phyloP scores from a whole-genome alignment of 495 filamentous ascomycete species.

The Hyaloscypha finlandica region DNA sequence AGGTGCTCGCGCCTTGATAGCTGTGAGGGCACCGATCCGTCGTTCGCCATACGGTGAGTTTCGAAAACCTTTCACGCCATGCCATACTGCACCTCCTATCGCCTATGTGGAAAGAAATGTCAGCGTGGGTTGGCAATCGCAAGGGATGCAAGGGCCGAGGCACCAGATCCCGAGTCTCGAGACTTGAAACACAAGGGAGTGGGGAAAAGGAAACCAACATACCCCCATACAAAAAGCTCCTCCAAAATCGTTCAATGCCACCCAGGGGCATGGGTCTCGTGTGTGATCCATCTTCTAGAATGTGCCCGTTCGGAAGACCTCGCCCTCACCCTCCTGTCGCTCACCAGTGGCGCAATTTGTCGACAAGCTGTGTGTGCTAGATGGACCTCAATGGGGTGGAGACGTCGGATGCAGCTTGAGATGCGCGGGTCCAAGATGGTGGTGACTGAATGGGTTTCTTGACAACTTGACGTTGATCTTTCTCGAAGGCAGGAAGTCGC shows the following conservation, averaged over 20 bases:
- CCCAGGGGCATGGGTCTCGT: conserved; percentile 93
- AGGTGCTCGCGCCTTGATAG: conserved; percentile 94
- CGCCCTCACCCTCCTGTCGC: background rate
- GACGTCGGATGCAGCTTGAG: background rate
- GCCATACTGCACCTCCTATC: conserved; percentile 95
- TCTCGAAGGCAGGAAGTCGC: background rate
- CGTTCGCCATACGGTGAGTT: conserved; percentile 91
- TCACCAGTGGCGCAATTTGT: background rate
- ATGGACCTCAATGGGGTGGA: background rate
- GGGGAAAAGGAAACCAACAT: conserved; percentile 42
- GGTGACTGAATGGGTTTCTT: background rate
- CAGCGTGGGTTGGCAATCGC: background rate
- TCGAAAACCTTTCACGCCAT: conserved; percentile 94
- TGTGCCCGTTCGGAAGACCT: conserved; percentile 8
- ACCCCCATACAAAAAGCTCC: conserved; percentile 98
- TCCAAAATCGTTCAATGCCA: conserved; percentile 93
- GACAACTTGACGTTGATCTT: background rate
- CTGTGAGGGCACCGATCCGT: conserved; percentile 92
- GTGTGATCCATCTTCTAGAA: conserved; percentile 68
- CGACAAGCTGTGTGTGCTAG: background rate
- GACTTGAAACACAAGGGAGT: background rate
- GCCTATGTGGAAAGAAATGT: conserved; percentile 47
- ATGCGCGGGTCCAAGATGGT: background rate
- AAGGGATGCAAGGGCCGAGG: background rate
- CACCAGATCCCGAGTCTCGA: background rate